Evolutionary conservation across 2,329 filamentous ascomycete genomes (phyloP), one percentile per base, ranked within the genome.

Genomic region (Aspergillus oerlinghausenensis): DNA sequence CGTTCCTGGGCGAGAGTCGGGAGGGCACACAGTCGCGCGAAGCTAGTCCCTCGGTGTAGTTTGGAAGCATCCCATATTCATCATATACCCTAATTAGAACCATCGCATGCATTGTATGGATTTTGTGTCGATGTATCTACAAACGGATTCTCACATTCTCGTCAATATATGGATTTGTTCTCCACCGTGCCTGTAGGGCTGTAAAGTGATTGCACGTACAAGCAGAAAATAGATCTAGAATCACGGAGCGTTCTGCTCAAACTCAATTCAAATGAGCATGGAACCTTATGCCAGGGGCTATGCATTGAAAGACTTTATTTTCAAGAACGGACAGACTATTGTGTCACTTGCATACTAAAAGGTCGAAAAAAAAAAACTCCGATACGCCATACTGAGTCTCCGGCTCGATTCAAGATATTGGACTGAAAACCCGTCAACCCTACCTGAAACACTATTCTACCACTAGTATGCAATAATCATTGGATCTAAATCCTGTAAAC

Each of bases 401-500:
- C 32, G 5, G 32, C 14, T 2, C 14, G 17, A 38, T 17, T 35
- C 32, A 50, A 58, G 47, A 23, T 48, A 19, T 52, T 40, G 52
- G 45, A 29, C 54, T 49, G 55, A 59, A 32, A 52, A 35, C 17
- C 32, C 32, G 6, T 38, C 32, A 17, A 17, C 14, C 14, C 5
- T 38, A 7, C 32, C 32, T 14, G 14, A 38, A 17, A 38, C 32
- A 38, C 32, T 17, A 17, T 17, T 38, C 32, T 38, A 38, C 32
- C 14, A 38, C 32, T 38, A 43, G 49, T 25, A 25, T 52, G 55
- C 54, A 53, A 38, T 50, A 48, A 54, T 28, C 45, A 14, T 19
- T 55, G 32, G 17, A 63, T 75, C 26, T 79, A 90, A 55, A 90
- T 84, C 75, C 88, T 87, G 73, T 89, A 90, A 48, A 90, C 85